Conservation (phyloP, 805 yeast genomes). For the Saturnispora zaruensis region DNA sequence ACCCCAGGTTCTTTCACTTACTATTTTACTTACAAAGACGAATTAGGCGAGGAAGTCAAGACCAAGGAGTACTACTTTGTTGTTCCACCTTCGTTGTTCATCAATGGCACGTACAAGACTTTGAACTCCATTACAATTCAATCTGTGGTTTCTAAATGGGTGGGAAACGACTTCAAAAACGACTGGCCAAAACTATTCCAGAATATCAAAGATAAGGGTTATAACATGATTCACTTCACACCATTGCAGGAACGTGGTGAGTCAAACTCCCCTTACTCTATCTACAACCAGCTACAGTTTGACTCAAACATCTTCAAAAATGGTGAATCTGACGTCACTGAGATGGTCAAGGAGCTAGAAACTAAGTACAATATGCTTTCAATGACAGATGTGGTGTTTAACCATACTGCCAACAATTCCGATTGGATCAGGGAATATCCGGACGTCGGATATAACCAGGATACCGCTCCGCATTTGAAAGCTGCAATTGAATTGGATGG, state of each 20-base stretch:
- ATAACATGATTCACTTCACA: slow-evolving; percentile 94
- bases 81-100: slow-evolving; percentile 66
- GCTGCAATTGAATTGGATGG: slow-evolving; percentile 81
- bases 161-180: slow-evolving; percentile 47
- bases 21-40: slow-evolving; percentile 49
- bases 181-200: slow-evolving; percentile 63
- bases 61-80: slow-evolving; percentile 53
- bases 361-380: slow-evolving; percentile 55
- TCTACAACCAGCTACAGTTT: slow-evolving; percentile 73
- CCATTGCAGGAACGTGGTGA: slow-evolving; percentile 87
- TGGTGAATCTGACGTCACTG: slow-evolving; percentile 43
- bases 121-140: slow-evolving; percentile 76
- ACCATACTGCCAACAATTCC: slow-evolving; percentile 91
- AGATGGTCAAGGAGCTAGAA: slow-evolving; percentile 43
- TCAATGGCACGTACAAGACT: slow-evolving; percentile 50
- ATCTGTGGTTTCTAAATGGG: slow-evolving; percentile 85
- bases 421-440: slow-evolving; percentile 80
- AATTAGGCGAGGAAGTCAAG: slow-evolving; percentile 22
- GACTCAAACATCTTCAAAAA: slow-evolving; percentile 57
- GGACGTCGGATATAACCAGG: slow-evolving; percentile 77
- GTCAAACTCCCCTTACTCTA: slow-evolving; percentile 89
- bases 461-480: slow-evolving; percentile 81
- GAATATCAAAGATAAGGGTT: slow-evolving; percentile 63
- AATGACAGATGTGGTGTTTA: slow-evolving; percentile 86
- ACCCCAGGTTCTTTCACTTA: slow-evolving; percentile 76